These are phyloP conservation scores for Ogataea chonburiensis DNA, from an alignment of 805 yeast genomes.

Conservation along the genomic window DNA sequence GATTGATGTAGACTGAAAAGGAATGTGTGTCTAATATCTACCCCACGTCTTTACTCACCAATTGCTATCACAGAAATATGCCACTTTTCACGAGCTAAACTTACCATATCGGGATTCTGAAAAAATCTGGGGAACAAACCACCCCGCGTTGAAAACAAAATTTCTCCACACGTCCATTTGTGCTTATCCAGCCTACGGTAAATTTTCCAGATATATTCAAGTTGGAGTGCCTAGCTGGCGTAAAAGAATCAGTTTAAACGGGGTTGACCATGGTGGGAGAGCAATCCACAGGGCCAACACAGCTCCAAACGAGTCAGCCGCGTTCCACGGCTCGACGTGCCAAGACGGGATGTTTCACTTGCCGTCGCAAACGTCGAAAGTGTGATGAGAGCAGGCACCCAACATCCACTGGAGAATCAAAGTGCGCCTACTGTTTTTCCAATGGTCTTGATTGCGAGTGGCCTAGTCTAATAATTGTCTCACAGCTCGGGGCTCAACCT, in stretches of 20 bases:
- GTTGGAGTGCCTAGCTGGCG: too few relatives aligned
- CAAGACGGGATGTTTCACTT: constrained; percentile 46
- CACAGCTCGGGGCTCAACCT: background rate
- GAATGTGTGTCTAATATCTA: too few relatives aligned
- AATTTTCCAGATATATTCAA: constrained; percentile 1
- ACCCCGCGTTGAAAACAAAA: background rate
- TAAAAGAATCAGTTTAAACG: too few relatives aligned
- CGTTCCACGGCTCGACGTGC: constrained; percentile 16
- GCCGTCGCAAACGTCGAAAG: constrained; percentile 51
- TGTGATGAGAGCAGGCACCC: constrained; percentile 41
- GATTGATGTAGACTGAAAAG: too few relatives aligned
- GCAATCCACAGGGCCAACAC: too few relatives aligned
- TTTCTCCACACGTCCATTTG: background rate
- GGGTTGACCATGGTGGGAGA: too few relatives aligned
- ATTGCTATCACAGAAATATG: background rate
- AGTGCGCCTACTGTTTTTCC: constrained; percentile 17
- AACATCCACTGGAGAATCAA: constrained; percentile 11
- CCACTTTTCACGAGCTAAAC: background rate
- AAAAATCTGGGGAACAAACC: constrained; percentile 24
- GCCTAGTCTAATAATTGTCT: constrained; percentile 18
- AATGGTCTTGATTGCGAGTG: constrained; percentile 17
- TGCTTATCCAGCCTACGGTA: constrained; percentile 3
- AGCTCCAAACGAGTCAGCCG: too few relatives aligned
- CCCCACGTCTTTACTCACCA: too few relatives aligned
- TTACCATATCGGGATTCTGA: constrained; percentile 1